phyloP scores from a whole-genome alignment of 2,329 filamentous ascomycete genomes.

The Didymella pomorum region DNA sequence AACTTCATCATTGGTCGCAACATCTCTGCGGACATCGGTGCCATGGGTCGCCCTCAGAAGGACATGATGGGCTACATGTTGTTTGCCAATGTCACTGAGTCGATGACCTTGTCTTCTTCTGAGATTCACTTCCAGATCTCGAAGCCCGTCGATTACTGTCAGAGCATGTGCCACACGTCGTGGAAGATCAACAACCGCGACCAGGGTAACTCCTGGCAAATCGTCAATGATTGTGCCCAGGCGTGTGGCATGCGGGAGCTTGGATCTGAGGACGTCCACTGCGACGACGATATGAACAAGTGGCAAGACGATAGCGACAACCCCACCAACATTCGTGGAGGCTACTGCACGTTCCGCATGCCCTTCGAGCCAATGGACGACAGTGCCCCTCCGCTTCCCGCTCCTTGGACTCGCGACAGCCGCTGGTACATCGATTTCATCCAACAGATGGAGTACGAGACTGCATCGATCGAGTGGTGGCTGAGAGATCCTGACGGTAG shows the following conservation, averaged over 20 bases:
- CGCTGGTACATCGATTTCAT: slow-evolving; percentile 25
- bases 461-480: slow-evolving; percentile 24
- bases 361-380: neutral
- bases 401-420: neutral
- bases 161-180: neutral
- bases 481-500: slow-evolving; percentile 28
- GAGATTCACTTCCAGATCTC: slow-evolving; percentile 11
- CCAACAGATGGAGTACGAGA: slow-evolving; percentile 22
- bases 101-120: neutral
- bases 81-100: slow-evolving; percentile 2
- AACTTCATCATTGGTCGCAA: neutral
- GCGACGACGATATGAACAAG: slow-evolving; percentile 8
- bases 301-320: neutral
- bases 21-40: neutral
- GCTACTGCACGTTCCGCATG: slow-evolving; percentile 10
- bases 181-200: slow-evolving; percentile 2
- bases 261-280: neutral
- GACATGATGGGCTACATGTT: slow-evolving; percentile 2
- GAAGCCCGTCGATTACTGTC: neutral
- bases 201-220: neutral
- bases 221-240: slow-evolving; percentile 4
- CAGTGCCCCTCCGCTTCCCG: neutral
- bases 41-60: no score
- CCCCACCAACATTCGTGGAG: slow-evolving; percentile 13
- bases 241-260: slow-evolving; percentile 4